phyloP scores from a whole-genome alignment of 1,139 yeast genomes.

The Zygoascus meyerae region DNA sequence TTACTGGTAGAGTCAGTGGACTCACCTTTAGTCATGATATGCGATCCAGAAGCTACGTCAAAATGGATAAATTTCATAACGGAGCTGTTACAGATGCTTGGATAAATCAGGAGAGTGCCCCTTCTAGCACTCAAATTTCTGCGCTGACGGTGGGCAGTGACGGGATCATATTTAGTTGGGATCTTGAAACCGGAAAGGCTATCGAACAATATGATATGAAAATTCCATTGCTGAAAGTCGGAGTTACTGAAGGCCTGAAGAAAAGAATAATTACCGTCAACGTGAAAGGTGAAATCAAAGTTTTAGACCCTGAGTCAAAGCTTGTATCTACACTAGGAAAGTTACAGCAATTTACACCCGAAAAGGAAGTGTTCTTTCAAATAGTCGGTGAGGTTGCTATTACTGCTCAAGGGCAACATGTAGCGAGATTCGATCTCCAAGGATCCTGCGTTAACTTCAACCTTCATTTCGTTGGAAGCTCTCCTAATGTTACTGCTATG shows the following conservation, averaged over 20 bases:
- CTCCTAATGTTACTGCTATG: slow-evolving; percentile 18
- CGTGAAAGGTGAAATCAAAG: background rate
- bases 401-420: slow-evolving; percentile 5
- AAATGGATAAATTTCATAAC: slow-evolving; percentile 23
- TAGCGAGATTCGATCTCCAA: slow-evolving; percentile 6
- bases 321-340: background rate
- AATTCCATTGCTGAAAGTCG: background rate
- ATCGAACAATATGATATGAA: background rate
- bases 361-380: slow-evolving; percentile 10
- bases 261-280: background rate
- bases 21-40: slow-evolving; percentile 28
- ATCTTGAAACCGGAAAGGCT: slow-evolving; percentile 15
- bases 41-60: slow-evolving; percentile 27
- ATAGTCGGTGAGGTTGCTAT: slow-evolving; percentile 10
- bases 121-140: background rate
- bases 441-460: slow-evolving; percentile 3
- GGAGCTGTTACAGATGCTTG: slow-evolving; percentile 29
- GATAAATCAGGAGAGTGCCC: slow-evolving; percentile 24
- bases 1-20: slow-evolving; percentile 26
- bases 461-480: background rate
- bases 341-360: background rate
- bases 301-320: background rate
- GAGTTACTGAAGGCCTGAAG: slow-evolving; percentile 2
- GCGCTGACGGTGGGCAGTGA: slow-evolving; percentile 27
- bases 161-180: slow-evolving; percentile 28